phyloP scores from a whole-genome alignment of 2,329 filamentous ascomycete genomes.

The Pseudogymnoascus sp. region DNA sequence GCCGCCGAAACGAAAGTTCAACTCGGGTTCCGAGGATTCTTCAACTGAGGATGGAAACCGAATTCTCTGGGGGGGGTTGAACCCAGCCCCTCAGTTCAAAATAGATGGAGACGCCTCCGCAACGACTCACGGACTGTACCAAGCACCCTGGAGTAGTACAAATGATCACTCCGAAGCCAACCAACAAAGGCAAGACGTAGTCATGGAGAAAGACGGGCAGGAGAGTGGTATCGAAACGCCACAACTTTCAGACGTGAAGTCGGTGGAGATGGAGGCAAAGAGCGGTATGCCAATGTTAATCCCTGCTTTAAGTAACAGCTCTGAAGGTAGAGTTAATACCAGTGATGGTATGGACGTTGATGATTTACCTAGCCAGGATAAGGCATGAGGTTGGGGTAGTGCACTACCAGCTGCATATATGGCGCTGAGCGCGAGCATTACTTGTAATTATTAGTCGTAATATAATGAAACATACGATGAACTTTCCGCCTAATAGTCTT shows the following conservation, averaged over 20 bases:
- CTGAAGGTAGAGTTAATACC: neutral
- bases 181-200: neutral
- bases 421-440: neutral
- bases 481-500: neutral
- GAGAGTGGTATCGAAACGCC: neutral
- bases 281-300: neutral
- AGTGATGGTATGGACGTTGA: slow-evolving; percentile 1
- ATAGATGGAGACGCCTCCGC: neutral
- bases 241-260: neutral
- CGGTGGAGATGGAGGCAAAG: slow-evolving; percentile 3
- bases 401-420: neutral
- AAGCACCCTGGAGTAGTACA: neutral
- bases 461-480: neutral
- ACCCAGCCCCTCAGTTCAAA: neutral
- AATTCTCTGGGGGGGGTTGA: neutral
- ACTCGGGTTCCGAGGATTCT: neutral
- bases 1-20: slow-evolving; percentile 8
- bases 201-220: slow-evolving; percentile 1
- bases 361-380: neutral
- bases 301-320: neutral
- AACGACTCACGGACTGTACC: neutral
- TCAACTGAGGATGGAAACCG: neutral
- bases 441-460: slow-evolving; percentile 4
- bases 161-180: neutral
- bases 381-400: neutral